These are phyloP conservation scores for Cymbomonas tetramitiformis DNA, from an alignment of 139 green algal species.

Conservation along the genomic window DNA sequence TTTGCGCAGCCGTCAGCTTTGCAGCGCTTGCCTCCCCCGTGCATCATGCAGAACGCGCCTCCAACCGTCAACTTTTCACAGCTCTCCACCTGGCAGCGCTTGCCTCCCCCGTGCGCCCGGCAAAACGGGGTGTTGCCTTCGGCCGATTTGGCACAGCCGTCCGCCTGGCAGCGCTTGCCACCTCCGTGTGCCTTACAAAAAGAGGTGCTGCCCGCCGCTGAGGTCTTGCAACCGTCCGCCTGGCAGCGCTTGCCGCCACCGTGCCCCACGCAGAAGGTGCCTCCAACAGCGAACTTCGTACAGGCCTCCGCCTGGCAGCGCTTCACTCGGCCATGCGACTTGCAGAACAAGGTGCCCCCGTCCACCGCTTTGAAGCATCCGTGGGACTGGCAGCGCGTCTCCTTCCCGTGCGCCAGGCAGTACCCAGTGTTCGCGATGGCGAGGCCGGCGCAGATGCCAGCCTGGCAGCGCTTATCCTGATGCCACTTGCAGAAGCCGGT, in stretches of 20 bases:
- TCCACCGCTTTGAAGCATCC: neutral
- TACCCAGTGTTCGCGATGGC: neutral
- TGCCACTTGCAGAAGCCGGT: neutral
- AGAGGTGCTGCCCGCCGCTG: too few relatives aligned
- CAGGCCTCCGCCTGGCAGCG: neutral
- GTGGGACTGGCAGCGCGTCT: neutral
- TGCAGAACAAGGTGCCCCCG: neutral
- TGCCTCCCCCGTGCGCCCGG: neutral
- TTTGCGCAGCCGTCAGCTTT: neutral
- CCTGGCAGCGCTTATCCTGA: neutral
- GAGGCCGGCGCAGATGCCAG: neutral
- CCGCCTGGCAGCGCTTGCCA: neutral
- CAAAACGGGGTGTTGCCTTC: neutral
- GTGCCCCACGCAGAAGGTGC: neutral
- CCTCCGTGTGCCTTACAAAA: neutral
- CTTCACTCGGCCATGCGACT: neutral
- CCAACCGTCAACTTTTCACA: neutral
- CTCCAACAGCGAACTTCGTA: neutral
- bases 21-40: neutral
- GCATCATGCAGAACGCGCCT: neutral
- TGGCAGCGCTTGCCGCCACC: neutral
- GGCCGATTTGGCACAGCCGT: neutral
- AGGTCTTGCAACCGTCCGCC: neutral
- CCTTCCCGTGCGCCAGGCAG: neutral
- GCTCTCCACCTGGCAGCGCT: neutral